Evolutionary conservation across 176 grass and related monocot genomes (phyloP).

Genomic region (Elaeis guineensis): DNA sequence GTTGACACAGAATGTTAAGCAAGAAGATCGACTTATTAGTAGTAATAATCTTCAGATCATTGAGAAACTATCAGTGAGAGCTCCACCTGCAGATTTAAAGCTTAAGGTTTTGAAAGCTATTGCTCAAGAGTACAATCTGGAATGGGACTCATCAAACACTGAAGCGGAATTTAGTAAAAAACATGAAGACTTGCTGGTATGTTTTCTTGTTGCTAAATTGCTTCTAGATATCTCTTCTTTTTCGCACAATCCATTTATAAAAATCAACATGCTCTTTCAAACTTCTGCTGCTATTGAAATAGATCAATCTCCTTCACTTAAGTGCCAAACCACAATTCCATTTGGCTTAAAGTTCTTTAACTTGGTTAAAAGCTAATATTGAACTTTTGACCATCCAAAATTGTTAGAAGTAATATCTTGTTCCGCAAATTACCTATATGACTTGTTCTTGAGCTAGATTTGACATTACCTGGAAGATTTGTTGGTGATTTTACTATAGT

Average conservation of each 20-base stretch:
- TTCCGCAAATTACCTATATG: no score
- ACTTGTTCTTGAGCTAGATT: no score
- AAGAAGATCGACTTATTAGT: background rate
- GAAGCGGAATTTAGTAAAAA: constrained; percentile 83
- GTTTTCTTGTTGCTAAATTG: constrained; percentile 17
- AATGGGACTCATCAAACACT: constrained; percentile 84
- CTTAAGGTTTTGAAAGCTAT: constrained; percentile 75
- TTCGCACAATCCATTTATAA: background rate
- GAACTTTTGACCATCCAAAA: no score
- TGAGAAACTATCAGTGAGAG: constrained; percentile 89
- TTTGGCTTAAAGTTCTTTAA: no score
- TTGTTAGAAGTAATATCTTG: no score
- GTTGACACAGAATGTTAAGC: background rate
- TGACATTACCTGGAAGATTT: no score
- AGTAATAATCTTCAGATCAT: constrained; percentile 57
- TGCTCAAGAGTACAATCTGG: constrained; percentile 69
- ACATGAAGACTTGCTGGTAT: constrained; percentile 92
- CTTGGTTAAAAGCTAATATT: no score
- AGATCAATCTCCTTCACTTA: no score
- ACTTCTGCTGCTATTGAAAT: background rate
- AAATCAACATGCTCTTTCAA: constrained; percentile 6
- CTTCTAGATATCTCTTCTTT: background rate
- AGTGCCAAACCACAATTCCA: no score
- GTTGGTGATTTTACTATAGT: no score
- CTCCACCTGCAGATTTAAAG: constrained; percentile 75